Evolutionary conservation across 2,329 filamentous ascomycete species (phyloP), one percentile per base, ranked within the genome.

Genomic region (Endoconidiophora laricicola): DNA sequence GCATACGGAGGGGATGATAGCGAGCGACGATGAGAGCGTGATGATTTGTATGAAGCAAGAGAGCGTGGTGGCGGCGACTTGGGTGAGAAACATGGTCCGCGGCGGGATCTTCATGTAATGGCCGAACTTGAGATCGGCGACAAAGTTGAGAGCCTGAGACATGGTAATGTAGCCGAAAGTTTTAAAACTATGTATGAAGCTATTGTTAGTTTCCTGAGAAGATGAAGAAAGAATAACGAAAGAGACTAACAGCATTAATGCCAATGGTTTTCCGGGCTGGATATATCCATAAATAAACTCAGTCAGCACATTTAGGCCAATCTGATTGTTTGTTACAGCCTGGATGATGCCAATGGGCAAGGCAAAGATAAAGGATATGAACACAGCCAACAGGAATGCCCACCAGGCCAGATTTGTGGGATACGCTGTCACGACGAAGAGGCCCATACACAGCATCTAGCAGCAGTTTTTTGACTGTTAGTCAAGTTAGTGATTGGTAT

Each of bases 221-320:
- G 4, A 10, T 14, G 36, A n/a, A 24, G 37, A 22, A 12, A 14
- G 5, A 6, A 44, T 9, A 41, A 20, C 6, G 9, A 6, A 5
- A 39, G 18, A 23, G 4, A 58, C 67, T 56, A 60, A 83, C 66
- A 86, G 70, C 81, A 87, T 86, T 54, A 86, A 73, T 0, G 79
- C 82, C 49, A 86, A 65, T 0, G 83, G 82, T 4, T 74, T 67
- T 2, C 83, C 83, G 0, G 81, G 81, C 55, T 84, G 79, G 57
- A 86, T 82, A 58, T 86, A 86, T 1, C 83, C 83, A 52, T 78
- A 77, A 3, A 87, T 66, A 55, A 86, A 84, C 63, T 85, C 81
- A 1, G 81, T 83, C 54, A 86, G 66, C 23, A 87, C 81, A 55
- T 86, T 86, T 36, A 86, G 66, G 1, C 79, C 80, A 37, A 85